These are phyloP conservation scores for Peltaster fructicola DNA, from an alignment of 2,329 filamentous ascomycete species.

Conservation along the genomic window DNA sequence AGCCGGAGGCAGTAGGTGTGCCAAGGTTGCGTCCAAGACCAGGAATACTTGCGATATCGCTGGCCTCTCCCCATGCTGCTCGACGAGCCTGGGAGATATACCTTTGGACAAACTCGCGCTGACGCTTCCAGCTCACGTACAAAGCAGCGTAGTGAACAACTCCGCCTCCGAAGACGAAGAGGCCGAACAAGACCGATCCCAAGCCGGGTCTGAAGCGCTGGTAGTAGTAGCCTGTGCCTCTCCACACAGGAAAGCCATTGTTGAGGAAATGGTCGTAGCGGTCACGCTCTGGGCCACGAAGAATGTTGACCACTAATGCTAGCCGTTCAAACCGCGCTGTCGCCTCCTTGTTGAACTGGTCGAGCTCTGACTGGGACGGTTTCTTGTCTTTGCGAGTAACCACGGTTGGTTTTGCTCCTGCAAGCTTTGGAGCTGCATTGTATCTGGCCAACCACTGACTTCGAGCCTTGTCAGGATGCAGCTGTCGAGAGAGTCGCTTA, in stretches of 20 bases:
- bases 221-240: conserved; percentile 98
- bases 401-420: conserved; percentile 39
- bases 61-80: conserved; percentile 76
- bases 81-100: conserved; percentile 82
- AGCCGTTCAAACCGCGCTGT: conserved; percentile 70
- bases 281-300: conserved; percentile 61
- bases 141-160: conserved; percentile 73
- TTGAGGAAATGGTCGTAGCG: conserved; percentile 88
- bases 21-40: conserved; percentile 34
- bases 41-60: conserved; percentile 48
- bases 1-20: conserved; percentile 5
- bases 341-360: conserved; percentile 61
- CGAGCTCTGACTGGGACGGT: conserved; percentile 57
- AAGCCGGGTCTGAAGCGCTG: conserved; percentile 79
- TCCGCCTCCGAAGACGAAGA: conserved; percentile 71
- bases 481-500: conserved; percentile 62
- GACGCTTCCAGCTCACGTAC: conserved; percentile 73
- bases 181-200: conserved; percentile 62
- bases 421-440: conserved; percentile 32
- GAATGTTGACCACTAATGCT: conserved; percentile 67
- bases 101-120: conserved; percentile 75
- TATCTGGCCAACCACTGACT: conserved; percentile 61
- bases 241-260: conserved; percentile 92
- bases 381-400: conserved; percentile 51
- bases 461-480: conserved; percentile 93